A percentile compares a stretch with the other conserved stretches of the same genome.
phyloP scores from a whole-genome alignment of 495 filamentous ascomycete species.

The Aspergillus egyptiacus region DNA sequence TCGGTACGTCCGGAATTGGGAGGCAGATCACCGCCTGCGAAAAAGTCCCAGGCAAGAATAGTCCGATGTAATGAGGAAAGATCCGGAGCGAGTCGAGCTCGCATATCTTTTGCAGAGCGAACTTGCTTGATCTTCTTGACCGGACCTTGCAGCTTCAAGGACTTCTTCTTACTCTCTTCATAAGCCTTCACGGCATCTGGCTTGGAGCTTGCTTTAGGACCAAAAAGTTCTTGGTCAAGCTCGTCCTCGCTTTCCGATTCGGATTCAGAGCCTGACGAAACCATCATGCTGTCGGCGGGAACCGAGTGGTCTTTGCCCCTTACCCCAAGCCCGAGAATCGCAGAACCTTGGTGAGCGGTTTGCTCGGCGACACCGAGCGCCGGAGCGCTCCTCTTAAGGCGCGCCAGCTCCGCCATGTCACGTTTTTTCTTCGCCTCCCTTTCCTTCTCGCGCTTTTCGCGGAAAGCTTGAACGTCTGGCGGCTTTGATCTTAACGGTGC shows the following conservation, averaged over 20 bases:
- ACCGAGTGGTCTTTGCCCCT: conserved; percentile 69
- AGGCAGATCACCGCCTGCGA: conserved; percentile 77
- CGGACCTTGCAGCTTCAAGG: conserved; percentile 55
- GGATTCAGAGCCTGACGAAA: conserved; percentile 65
- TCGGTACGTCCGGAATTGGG: conserved; percentile 60
- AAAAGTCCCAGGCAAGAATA: conserved; percentile 90
- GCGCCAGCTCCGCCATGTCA: conserved; percentile 61
- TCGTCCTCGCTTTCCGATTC: conserved; percentile 68
- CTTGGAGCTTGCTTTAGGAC: conserved; percentile 38
- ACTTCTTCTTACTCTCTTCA: conserved; percentile 49
- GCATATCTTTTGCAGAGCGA: conserved; percentile 84
- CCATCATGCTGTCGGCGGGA: conserved; percentile 79
- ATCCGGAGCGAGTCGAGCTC: conserved; percentile 84
- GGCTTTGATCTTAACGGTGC: conserved; percentile 30
- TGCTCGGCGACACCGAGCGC: conserved; percentile 50
- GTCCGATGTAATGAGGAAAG: conserved; percentile 77
- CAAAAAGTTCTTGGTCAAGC: conserved; percentile 56
- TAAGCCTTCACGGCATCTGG: conserved; percentile 47
- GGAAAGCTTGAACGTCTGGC: conserved; percentile 46
- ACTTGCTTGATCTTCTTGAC: conserved; percentile 72
- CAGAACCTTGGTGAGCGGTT: conserved; percentile 69
- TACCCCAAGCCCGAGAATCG: conserved; percentile 66
- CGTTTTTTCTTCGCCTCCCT: conserved; percentile 66
- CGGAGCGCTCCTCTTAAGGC: conserved; percentile 51
- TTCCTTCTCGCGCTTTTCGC: conserved; percentile 64